Base-by-base conservation (phyloP, 2,329 filamentous ascomycete genomes). In the Hortaea werneckii region DNA sequence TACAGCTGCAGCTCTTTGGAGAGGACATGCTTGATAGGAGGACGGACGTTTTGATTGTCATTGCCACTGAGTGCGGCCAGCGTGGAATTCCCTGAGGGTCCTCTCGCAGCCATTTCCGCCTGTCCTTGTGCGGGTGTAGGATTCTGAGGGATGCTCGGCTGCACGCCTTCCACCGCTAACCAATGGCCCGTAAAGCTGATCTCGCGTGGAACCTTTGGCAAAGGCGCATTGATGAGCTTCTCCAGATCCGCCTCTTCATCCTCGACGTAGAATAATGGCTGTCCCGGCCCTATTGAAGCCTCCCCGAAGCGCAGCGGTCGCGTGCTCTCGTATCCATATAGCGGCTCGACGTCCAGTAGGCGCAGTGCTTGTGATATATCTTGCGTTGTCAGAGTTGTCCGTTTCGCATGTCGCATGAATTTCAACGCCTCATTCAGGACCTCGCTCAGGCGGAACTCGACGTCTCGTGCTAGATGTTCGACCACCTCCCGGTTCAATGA, bases 161-260 rank as follows among this genome's bases (percentile, higher is more conserved):
- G 90, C 28, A 96, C 92, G 48, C 92, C 92, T 73, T 98, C 92
- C 41, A 98, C 87, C 20, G 92, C 89, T 50, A 96, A 81, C 90
- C 92, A 98, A 68, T 98, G 92, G 50, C 87, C 92, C 37, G 90
- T 96, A 61, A 95, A 90, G 50, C 82, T 87, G 58, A 92, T 84
- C 65, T 98, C 92, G 42, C 90, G 77, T 30, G 92, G 92, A 28
- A 98, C 89, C 66, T 94, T 95, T 27, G 92, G 92, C 54, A 98
- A 69, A 4, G 92, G 87, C 53, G 88, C 88, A 69, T 98, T 98
- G 64, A 98, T 95, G 55, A 98, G 73, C 73, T 96, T 96, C 71
- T 98, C 92, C 62, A 98, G 96, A 67, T 98, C 92, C 45, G 96
- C 83, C 71, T 98, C 92, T 62, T 98, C 92, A 64, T 98, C 92